phyloP scores from a whole-genome alignment of 176 grass and related monocot species.

The Miscanthus lutarioriparius region DNA sequence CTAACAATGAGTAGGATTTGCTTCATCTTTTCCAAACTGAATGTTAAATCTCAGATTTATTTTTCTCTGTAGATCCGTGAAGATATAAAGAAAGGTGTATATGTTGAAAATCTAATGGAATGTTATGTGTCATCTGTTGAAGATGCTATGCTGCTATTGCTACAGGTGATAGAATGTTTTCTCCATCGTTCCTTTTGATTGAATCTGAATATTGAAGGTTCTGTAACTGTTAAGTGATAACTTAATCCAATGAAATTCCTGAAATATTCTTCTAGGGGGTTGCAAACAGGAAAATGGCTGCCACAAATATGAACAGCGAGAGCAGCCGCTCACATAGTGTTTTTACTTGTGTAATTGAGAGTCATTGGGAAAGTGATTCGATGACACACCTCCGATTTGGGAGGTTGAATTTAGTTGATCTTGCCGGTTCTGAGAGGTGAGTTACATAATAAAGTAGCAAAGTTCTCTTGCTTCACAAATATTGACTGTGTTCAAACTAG shows the following conservation, averaged over 20 bases:
- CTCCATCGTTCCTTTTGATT: neutral
- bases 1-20: conserved; percentile 1
- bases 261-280: conserved; percentile 57
- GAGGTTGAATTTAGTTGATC: conserved; percentile 90
- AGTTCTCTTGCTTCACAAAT: conserved; percentile 32
- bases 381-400: conserved; percentile 80
- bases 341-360: conserved; percentile 93
- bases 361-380: conserved; percentile 80
- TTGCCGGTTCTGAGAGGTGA: conserved; percentile 97
- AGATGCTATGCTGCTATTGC: conserved; percentile 71
- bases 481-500: conserved; percentile 61
- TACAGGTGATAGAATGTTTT: conserved; percentile 62
- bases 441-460: conserved; percentile 9
- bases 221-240: conserved; percentile 4
- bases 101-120: conserved; percentile 88
- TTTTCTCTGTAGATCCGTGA: conserved; percentile 71
- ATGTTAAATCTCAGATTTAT: conserved; percentile 16
- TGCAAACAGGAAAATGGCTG: conserved; percentile 87
- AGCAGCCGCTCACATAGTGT: conserved; percentile 95
- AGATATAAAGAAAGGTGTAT: conserved; percentile 93
- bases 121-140: conserved; percentile 68
- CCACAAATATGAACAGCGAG: conserved; percentile 95
- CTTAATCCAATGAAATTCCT: conserved; percentile 17
- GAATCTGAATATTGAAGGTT: neutral
- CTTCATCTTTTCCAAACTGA: neutral